Percentiles rank a stretch among this genome's conserved stretches.
Evolutionary conservation across 75 land plant species (phyloP).

Genomic region (Pseudotsuga menziesii): DNA sequence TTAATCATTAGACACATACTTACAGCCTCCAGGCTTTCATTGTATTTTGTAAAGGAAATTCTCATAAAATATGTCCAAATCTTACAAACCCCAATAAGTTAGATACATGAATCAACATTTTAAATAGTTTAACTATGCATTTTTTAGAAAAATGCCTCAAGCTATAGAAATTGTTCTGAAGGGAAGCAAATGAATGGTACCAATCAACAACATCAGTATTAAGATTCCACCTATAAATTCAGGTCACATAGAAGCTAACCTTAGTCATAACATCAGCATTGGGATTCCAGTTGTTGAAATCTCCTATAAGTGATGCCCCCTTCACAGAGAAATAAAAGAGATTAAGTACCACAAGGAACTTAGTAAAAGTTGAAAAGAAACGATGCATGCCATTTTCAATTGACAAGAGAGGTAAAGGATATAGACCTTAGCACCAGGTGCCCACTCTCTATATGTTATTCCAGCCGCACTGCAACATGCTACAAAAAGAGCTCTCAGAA

Average conservation of each 20-base stretch:
- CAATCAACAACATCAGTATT: not conserved
- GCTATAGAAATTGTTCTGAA: not conserved
- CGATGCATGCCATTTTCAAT: not conserved
- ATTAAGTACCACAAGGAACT: not conserved
- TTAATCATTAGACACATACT: no score
- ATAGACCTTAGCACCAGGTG: slow-evolving; percentile 87
- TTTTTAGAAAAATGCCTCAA: not conserved
- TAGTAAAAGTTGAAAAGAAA: not conserved
- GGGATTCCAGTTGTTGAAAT: slow-evolving; percentile 93
- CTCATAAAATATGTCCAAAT: no score
- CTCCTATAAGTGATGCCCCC: slow-evolving; percentile 81
- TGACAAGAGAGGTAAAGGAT: slow-evolving; percentile 4
- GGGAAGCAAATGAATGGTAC: not conserved
- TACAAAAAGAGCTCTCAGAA: slow-evolving; percentile 6
- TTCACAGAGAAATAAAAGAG: slow-evolving; percentile 21
- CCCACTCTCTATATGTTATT: slow-evolving; percentile 92
- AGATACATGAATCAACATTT: no score
- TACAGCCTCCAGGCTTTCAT: no score
- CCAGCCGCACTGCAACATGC: slow-evolving; percentile 56
- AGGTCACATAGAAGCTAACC: slow-evolving; percentile 28
- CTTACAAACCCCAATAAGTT: no score
- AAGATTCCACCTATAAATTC: not conserved
- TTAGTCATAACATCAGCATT: slow-evolving; percentile 83
- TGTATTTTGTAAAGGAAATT: no score
- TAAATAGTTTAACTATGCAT: no score